These are phyloP conservation scores for Cruciata laevipes DNA, from an alignment of 257 asterid genomes.

Conservation along the genomic window DNA sequence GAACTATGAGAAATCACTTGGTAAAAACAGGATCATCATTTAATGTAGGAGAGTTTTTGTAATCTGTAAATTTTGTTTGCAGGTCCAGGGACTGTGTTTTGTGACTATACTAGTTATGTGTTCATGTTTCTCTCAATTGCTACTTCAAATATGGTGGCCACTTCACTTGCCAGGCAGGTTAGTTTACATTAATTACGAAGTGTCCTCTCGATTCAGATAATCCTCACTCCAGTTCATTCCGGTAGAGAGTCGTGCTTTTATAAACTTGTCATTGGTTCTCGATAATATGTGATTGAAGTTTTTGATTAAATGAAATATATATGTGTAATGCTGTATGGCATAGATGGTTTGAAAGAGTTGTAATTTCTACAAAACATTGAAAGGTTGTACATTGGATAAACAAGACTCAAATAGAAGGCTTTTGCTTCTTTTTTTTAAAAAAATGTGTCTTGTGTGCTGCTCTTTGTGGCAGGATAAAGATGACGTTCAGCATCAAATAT, in stretches of 20 bases:
- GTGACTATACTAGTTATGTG: conserved; percentile 71
- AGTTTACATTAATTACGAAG: conserved; percentile 6
- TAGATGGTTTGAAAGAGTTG: neutral
- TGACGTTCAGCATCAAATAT: conserved; percentile 92
- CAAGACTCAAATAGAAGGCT: too few relatives aligned
- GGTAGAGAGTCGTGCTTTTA: neutral
- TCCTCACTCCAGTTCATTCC: neutral
- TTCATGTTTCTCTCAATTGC: conserved; percentile 97
- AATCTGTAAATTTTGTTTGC: conserved; percentile 17
- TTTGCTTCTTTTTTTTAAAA: neutral
- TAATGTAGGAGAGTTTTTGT: neutral
- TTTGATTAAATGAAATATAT: neutral
- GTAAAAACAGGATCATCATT: neutral
- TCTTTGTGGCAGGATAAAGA: conserved; percentile 52
- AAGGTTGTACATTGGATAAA: too few relatives aligned
- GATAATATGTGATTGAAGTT: neutral
- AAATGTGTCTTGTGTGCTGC: neutral
- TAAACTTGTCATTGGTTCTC: neutral
- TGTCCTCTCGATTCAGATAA: neutral
- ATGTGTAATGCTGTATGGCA: neutral
- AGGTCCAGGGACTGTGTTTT: conserved; percentile 94
- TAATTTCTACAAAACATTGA: neutral
- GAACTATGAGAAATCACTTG: neutral
- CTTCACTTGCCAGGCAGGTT: conserved; percentile 79
- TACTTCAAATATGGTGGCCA: conserved; percentile 94